Evolutionary conservation across 164 flowering plant species (phyloP), one percentile per base, ranked within the genome.

Genomic region (Aristolochia fimbriata): DNA sequence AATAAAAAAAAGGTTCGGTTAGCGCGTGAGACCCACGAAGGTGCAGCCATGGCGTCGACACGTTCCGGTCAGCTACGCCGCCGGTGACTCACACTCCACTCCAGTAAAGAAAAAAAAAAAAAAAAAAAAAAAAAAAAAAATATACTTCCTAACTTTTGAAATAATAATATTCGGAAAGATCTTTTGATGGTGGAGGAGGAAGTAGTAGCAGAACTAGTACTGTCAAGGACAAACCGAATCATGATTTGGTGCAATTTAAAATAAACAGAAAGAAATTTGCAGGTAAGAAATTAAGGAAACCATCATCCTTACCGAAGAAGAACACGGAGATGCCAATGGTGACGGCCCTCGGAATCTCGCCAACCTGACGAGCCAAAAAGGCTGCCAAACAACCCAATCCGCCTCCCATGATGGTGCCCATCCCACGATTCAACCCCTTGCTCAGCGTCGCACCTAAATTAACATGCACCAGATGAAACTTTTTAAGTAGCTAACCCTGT

Each of bases 361-460:
- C 91, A 68, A 69, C 21, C 55, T 72, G 57, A 49, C 76, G 79
- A 53, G 81, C 88, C 13, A 81, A 56, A 66, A 67, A 54, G 45
- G 86, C 85, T 0, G 81, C 84, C 59, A 77, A 59, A 65, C 80
- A 79, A 24, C 94, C 97, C 53, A 87, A 51, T 22, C 74, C 82
- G 12, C 90, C 97, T 15, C 94, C 97, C 47, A 80, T 3, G 49
- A 85, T 60, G 1, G 97, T 89, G 10, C 97, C 97, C 25, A 82
- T 50, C n/a, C 80, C 88, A 12, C 97, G 81, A 55, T 83, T 83
- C 51, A 90, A 55, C 8, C 92, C 94, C 73, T 90, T 90, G 62
- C 90, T 69, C 8, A 90, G 70, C 58, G 84, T 79, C 45, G 94
- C 94, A 68, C 97, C 97, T 90, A 49, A 46, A 59, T 50, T 8